These are phyloP conservation scores for Trametes sp. DNA, from an alignment of 1,284 basidiomycete genomes.

Conservation along the genomic window DNA sequence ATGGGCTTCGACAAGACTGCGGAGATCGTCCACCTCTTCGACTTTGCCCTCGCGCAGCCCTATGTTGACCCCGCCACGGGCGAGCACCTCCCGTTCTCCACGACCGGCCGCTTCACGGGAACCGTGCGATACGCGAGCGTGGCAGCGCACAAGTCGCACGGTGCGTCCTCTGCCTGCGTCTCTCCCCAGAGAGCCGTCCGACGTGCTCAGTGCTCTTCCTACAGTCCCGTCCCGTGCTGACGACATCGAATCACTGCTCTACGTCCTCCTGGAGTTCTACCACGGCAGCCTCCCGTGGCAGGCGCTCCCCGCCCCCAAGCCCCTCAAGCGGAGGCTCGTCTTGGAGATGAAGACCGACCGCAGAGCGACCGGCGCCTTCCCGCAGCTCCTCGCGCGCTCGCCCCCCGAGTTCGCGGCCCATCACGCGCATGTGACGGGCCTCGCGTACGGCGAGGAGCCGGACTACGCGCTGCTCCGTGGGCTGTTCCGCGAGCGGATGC, in stretches of 20 bases:
- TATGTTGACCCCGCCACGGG: conserved; percentile 23
- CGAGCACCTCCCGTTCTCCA: conserved; percentile 22
- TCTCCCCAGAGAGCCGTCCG: too few species aligned
- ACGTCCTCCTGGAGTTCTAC: conserved; percentile 1
- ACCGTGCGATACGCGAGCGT: conserved; percentile 19
- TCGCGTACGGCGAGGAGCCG: conserved; percentile 24
- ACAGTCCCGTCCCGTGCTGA: neutral
- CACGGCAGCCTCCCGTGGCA: conserved; percentile 6
- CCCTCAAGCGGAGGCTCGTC: neutral
- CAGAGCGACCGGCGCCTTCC: neutral
- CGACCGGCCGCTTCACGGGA: conserved; percentile 10
- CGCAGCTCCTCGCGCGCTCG: conserved; percentile 13
- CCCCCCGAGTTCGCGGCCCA: conserved; percentile 19
- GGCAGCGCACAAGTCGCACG: neutral
- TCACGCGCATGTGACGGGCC: conserved; percentile 21
- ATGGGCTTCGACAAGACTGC: conserved; percentile 14
- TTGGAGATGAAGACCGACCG: neutral
- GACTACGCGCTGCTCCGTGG: conserved; percentile 21
- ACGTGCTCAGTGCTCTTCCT: too few species aligned
- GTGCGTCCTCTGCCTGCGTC: neutral
- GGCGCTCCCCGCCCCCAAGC: neutral
- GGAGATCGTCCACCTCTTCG: conserved; percentile 24
- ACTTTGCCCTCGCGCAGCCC: conserved; percentile 24
- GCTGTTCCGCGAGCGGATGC: conserved; percentile 17
- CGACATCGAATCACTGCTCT: neutral